Percentiles rank a stretch among this genome's conserved stretches.
Evolutionary conservation across 2,329 filamentous ascomycete species (phyloP).

Genomic region (Colletotrichum sp.): DNA sequence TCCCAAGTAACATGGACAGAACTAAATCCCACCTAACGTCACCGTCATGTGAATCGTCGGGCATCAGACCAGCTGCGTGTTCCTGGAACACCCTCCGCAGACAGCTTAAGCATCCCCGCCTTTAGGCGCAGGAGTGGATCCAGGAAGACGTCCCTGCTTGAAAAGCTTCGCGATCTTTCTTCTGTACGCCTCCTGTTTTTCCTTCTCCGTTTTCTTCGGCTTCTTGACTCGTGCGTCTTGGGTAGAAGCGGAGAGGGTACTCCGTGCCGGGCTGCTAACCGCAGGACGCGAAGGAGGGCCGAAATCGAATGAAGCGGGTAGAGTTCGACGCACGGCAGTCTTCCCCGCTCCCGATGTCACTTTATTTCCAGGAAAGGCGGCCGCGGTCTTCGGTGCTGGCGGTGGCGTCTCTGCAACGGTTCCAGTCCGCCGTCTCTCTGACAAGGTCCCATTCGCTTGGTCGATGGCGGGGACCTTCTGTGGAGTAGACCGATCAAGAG

Average conservation of each 20-base stretch:
- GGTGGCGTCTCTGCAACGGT: not conserved
- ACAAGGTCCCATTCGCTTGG: not conserved
- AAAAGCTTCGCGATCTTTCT: not conserved
- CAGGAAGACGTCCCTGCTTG: constrained; percentile 6
- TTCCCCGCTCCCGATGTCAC: not conserved
- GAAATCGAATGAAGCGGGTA: not conserved
- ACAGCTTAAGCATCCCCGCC: not conserved
- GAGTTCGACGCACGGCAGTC: not conserved
- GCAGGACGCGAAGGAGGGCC: not conserved
- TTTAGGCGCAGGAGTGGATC: not conserved
- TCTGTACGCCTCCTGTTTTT: not conserved
- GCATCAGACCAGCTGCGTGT: not conserved
- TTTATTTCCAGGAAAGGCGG: not conserved
- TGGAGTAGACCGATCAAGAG: not conserved
- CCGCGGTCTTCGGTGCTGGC: not conserved
- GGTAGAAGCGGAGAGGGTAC: not conserved
- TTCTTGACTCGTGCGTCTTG: constrained; percentile 15
- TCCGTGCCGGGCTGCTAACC: not conserved
- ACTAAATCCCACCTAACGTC: not conserved
- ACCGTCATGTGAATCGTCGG: not conserved
- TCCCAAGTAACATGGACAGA: not conserved
- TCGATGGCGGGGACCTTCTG: not conserved
- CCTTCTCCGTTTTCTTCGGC: not conserved
- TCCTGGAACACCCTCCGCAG: not conserved
- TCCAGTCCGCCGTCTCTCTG: not conserved